Evolutionary conservation across 148 eudicot species (phyloP).

Genomic region (Cornus controversa): DNA sequence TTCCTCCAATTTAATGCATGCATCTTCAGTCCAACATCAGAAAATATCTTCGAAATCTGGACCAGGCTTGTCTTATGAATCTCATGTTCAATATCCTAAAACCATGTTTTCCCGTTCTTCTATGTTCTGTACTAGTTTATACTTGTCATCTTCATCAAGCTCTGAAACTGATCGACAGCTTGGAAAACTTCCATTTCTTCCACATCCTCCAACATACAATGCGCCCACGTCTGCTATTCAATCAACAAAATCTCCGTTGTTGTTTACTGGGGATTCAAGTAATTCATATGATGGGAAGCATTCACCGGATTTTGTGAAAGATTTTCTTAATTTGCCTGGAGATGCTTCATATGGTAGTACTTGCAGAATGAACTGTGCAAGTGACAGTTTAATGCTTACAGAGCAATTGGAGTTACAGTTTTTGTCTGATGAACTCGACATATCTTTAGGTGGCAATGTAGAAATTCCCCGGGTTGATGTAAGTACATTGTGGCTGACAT

Average conservation of each 20-base stretch:
- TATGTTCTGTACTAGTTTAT: slow-evolving; percentile 42
- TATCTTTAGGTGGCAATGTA: slow-evolving; percentile 39
- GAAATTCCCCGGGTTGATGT: slow-evolving; percentile 45
- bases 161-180: slow-evolving; percentile 33
- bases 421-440: slow-evolving; percentile 39
- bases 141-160: slow-evolving; percentile 40
- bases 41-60: background rate
- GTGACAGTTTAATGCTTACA: slow-evolving; percentile 26
- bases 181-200: slow-evolving; percentile 42
- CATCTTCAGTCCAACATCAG: background rate
- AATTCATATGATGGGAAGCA: slow-evolving; percentile 18
- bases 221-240: slow-evolving; percentile 14
- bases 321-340: slow-evolving; percentile 31
- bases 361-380: slow-evolving; percentile 33
- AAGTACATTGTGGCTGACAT: slow-evolving; percentile 17
- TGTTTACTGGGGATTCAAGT: slow-evolving; percentile 18
- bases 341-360: slow-evolving; percentile 28
- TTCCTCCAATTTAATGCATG: background rate
- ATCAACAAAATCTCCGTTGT: slow-evolving; percentile 16
- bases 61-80: slow-evolving; percentile 15
- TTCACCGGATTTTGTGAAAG: slow-evolving; percentile 24
- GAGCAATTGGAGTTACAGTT: slow-evolving; percentile 46
- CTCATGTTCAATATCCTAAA: slow-evolving; percentile 17
- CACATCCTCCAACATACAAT: slow-evolving; percentile 26
- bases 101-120: slow-evolving; percentile 31